These are phyloP conservation scores for Botrytis hyacinthi DNA, from an alignment of 2,329 filamentous ascomycete genomes.

Conservation along the genomic window DNA sequence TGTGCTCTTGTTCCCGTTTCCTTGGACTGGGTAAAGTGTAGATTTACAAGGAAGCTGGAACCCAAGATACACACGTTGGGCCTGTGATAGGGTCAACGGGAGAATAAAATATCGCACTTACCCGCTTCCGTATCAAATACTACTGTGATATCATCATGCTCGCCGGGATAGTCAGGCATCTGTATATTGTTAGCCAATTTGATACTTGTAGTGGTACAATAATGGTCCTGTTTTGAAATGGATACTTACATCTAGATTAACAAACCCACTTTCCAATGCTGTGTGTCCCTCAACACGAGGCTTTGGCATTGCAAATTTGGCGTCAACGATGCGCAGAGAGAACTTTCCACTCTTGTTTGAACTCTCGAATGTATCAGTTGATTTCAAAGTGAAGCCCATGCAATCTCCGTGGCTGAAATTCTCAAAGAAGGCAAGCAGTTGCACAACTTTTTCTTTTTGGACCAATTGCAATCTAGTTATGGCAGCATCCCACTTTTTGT, in stretches of 20 bases:
- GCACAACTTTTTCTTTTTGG: constrained; percentile 69
- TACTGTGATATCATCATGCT: constrained; percentile 89
- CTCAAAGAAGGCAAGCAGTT: constrained; percentile 83
- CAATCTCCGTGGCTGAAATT: constrained; percentile 83
- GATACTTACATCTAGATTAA: constrained; percentile 64
- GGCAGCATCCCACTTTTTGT: constrained; percentile 91
- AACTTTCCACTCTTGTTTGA: constrained; percentile 63
- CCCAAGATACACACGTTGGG: not conserved
- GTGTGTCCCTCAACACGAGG: constrained; percentile 48
- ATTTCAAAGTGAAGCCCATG: constrained; percentile 85
- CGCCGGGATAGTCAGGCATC: constrained; percentile 81
- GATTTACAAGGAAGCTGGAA: not conserved
- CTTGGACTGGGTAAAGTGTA: constrained; percentile 17
- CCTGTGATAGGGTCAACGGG: not conserved
- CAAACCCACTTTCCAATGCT: constrained; percentile 65
- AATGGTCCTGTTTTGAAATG: not conserved
- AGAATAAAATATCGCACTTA: constrained; percentile 25
- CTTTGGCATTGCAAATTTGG: constrained; percentile 81
- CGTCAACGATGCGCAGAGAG: constrained; percentile 78
- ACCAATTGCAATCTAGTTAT: constrained; percentile 78
- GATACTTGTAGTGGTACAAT: not conserved
- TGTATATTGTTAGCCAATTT: constrained; percentile 5
- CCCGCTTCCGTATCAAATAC: constrained; percentile 72
- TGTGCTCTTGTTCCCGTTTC: not conserved
- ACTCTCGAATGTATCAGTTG: constrained; percentile 77